A percentile compares a stretch with the other conserved stretches of the same genome.
Conservation (phyloP, 345 rosid species). For the Sonneratia caseolaris region DNA sequence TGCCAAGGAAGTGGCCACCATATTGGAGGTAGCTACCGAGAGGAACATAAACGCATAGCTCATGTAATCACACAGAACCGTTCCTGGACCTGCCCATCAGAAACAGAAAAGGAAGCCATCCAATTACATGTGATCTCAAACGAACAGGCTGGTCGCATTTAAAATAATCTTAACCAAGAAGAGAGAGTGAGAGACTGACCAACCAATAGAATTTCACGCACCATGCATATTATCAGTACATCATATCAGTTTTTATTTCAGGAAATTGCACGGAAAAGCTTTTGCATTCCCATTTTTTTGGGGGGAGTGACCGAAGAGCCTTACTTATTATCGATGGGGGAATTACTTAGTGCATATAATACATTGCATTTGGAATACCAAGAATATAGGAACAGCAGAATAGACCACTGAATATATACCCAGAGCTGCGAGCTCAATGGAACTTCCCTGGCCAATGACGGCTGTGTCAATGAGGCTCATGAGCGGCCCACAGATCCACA, state of each 20-base stretch:
- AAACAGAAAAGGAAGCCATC: background rate
- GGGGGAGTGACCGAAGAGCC: background rate
- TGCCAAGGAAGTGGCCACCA: slow-evolving; percentile 47
- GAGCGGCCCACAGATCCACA: slow-evolving; percentile 87
- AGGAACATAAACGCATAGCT: slow-evolving; percentile 46
- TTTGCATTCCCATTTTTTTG: background rate
- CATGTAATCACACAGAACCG: slow-evolving; percentile 46
- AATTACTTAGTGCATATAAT: too few relatives aligned
- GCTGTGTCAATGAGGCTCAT: slow-evolving; percentile 95
- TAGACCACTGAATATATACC: background rate
- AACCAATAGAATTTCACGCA: background rate
- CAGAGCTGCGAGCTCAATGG: slow-evolving; percentile 59
- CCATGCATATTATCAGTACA: background rate
- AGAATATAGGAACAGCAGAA: background rate
- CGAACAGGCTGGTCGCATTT: background rate
- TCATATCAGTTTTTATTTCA: background rate
- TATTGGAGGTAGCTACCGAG: slow-evolving; percentile 44
- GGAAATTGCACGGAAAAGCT: background rate
- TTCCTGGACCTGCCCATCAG: slow-evolving; percentile 36
- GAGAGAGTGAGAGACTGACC: background rate
- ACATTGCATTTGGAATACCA: too few relatives aligned
- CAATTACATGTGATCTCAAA: background rate
- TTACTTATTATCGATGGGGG: background rate
- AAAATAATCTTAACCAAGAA: background rate
- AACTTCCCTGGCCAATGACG: slow-evolving; percentile 86